Base-by-base conservation (phyloP, 169 alveolate species). In the Babesia bigemina region DNA sequence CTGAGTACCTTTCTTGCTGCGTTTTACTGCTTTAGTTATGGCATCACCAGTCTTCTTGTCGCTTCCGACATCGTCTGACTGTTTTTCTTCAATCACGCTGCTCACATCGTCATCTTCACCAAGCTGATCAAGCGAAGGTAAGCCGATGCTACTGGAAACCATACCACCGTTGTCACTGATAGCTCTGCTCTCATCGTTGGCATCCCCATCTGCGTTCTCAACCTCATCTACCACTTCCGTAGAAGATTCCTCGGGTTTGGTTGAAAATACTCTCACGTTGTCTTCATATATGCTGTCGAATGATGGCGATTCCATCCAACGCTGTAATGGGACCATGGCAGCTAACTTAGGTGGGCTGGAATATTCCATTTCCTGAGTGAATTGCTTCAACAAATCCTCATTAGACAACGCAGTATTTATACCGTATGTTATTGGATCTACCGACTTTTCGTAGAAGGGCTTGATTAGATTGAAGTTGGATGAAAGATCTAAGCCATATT, bases 391-490 rank as follows among this genome's bases (percentile, higher is more conserved):
- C 22, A 67, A 17, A 50, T n/a, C 13, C 24, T 49, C 39, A 28
- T 67, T 26, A 33, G n/a, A 13, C 55, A 36, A 10, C 2, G 8
- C 14, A 0, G 16, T 26, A 22, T 53, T 0, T 12, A 48, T 36
- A 4, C 55, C 58, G 28, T 67, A 67, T 3, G 48, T 22, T 0
- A 44, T 8, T 0, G 55, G 44, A 17, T 67, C 65, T 19, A 50
- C 65, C 44, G 76, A 67, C 24, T 67, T 26, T 52, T 28, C 19
- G 44, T 29, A 67, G 56, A 67, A 67, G 45, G 76, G 76, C 26
- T 67, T 28, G 0, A 67, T 28, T 2, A 67, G 33, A 0, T 13
- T 53, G 55, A 52, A 67, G 39, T 53, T 67, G 65, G 76, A 42
- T 4, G 76, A 49, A 6, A 67, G 42, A 48, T 67, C 76, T 4